A percentile compares a stretch with the other conserved stretches of the same genome.
Evolutionary conservation across 2,329 filamentous ascomycete genomes (phyloP).

Genomic region (Juglanconis sp.): DNA sequence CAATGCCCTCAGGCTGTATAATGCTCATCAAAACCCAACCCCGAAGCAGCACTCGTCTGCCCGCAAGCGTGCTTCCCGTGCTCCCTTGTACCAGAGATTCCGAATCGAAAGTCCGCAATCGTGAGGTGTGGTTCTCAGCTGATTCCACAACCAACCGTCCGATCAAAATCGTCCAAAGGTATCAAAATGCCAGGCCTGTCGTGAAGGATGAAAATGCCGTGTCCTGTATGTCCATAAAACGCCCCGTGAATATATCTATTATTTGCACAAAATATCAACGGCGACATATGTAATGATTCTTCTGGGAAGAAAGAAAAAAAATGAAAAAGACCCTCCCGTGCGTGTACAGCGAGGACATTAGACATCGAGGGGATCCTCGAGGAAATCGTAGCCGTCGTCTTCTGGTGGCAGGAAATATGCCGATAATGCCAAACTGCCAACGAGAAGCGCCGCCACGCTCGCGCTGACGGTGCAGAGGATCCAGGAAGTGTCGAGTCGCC

Average conservation of each 20-base stretch:
- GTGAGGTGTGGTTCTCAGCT: neutral
- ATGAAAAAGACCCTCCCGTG: neutral
- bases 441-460: constrained; percentile 48
- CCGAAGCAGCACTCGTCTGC: neutral
- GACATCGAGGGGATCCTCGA: constrained; percentile 49
- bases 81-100: neutral
- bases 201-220: constrained; percentile 10
- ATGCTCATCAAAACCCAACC: neutral
- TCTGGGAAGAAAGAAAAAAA: neutral
- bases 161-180: constrained; percentile 8
- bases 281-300: neutral
- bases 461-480: constrained; percentile 62
- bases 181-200: constrained; percentile 7
- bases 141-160: neutral
- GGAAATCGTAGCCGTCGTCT: constrained; percentile 74
- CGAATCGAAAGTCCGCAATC: neutral
- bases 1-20: neutral
- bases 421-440: constrained; percentile 60
- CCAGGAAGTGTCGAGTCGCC: constrained; percentile 77
- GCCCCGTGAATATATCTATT: constrained; percentile 16
- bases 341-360: neutral
- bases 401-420: constrained; percentile 72
- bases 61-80: neutral
- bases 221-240: constrained; percentile 15
- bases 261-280: neutral